Evolutionary conservation across 352 stramenopile genomes (phyloP).

Genomic region (Hyaloperonospora arabidopsidis): DNA sequence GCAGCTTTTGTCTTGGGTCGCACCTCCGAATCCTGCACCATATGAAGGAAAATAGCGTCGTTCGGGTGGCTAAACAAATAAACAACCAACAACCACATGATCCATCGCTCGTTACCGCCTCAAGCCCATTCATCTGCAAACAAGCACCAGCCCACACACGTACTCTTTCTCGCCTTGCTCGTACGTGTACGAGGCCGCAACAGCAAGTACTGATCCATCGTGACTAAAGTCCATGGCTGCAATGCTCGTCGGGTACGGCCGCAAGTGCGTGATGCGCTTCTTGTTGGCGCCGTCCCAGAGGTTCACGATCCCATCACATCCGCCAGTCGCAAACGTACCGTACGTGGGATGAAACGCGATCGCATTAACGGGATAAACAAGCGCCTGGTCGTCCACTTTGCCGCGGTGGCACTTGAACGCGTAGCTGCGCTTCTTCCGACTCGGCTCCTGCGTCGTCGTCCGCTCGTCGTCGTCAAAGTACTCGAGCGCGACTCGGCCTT

Average conservation of each 20-base stretch:
- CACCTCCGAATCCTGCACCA: slow-evolving; percentile 84
- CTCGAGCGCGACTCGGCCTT: slow-evolving; percentile 94
- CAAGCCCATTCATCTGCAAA: no score
- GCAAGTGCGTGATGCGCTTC: slow-evolving; percentile 89
- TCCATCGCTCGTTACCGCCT: no score
- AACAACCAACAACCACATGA: slow-evolving; percentile 4
- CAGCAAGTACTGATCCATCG: slow-evolving; percentile 89
- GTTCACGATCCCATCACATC: slow-evolving; percentile 89
- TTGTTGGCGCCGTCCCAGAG: slow-evolving; percentile 94
- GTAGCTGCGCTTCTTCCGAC: slow-evolving; percentile 80
- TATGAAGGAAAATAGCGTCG: slow-evolving; percentile 91
- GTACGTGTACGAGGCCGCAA: slow-evolving; percentile 95
- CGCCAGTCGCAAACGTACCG: slow-evolving; percentile 93
- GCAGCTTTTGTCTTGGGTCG: slow-evolving; percentile 59
- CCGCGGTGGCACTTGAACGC: slow-evolving; percentile 97
- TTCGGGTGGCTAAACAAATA: slow-evolving; percentile 68
- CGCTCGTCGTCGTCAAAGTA: slow-evolving; percentile 75
- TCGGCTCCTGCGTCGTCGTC: slow-evolving; percentile 1
- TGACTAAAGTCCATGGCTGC: slow-evolving; percentile 91
- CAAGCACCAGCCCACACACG: slow-evolving; percentile 9
- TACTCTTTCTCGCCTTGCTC: slow-evolving; percentile 95
- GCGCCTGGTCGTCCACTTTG: slow-evolving; percentile 69
- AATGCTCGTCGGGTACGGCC: slow-evolving; percentile 82
- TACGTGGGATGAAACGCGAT: slow-evolving; percentile 92
- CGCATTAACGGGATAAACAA: slow-evolving; percentile 93